Conservation (phyloP, 2,329 filamentous ascomycete species). For the Pseudopithomyces maydicus region DNA sequence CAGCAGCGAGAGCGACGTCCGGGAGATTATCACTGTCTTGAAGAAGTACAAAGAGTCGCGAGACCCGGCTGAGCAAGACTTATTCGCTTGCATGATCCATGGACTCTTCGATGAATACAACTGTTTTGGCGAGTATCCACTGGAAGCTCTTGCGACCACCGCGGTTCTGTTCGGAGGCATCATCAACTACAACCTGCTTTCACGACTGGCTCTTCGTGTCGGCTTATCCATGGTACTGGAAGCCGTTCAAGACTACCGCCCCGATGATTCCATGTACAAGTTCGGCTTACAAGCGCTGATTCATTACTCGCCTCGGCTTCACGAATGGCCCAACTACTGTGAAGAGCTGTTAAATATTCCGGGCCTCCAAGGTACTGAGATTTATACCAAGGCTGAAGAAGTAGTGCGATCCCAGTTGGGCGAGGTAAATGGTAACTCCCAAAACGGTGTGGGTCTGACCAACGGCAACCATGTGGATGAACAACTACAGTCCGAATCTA, state of each 20-base stretch:
- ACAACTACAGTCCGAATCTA: constrained; percentile 61
- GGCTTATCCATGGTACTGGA: constrained; percentile 98
- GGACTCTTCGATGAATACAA: constrained; percentile 96
- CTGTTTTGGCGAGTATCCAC: constrained; percentile 91
- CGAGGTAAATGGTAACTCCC: constrained; percentile 56
- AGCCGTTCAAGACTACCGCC: constrained; percentile 81
- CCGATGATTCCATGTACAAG: constrained; percentile 93
- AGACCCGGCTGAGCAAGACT: constrained; percentile 83
- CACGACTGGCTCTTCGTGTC: constrained; percentile 87
- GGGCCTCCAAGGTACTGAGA: constrained; percentile 81
- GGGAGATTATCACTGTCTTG: constrained; percentile 82
- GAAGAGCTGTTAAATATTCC: constrained; percentile 81
- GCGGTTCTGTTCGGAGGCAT: constrained; percentile 96
- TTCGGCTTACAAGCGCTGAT: constrained; percentile 95
- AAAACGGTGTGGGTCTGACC: constrained; percentile 58
- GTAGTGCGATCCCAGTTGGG: constrained; percentile 71
- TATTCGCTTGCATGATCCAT: constrained; percentile 98
- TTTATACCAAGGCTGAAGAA: constrained; percentile 81
- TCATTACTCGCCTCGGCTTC: constrained; percentile 80
- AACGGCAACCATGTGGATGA: constrained; percentile 74
- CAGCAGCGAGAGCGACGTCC: constrained; percentile 83
- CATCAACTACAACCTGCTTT: constrained; percentile 90
- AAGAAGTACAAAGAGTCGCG: constrained; percentile 86
- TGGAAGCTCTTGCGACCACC: constrained; percentile 94
- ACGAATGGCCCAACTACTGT: constrained; percentile 96